Evolutionary conservation across 208 protist species (phyloP), one percentile per base, ranked within the genome.

Genomic region (Crithidia thermophila): DNA sequence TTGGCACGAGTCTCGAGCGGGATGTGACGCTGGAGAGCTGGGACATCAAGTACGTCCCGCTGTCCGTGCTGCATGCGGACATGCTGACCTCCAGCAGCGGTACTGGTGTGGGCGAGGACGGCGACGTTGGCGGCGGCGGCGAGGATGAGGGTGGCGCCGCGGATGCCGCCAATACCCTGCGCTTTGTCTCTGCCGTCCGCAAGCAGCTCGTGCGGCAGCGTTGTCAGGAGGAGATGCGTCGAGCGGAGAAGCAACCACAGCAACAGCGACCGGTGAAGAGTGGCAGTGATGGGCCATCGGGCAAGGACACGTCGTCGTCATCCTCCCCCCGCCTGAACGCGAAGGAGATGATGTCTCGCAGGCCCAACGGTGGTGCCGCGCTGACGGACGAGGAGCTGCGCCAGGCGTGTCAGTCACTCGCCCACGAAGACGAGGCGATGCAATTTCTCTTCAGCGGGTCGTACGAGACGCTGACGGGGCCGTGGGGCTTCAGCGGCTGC

Each of bases 1-100:
- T 88, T 39, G 88, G 88, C 59, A 78, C 88, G 0, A 39, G 59
- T 16, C 72, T 91, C 1, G 79, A 91, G 68, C 64, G 56, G 23
- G 77, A 61, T 49, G 37, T 79, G 23, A 73, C 79, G 3, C 49
- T 86, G 30, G 71, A 81, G 37, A 75, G 82, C 16, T 93, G 87
- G 87, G 78, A 81, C 18, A 13, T 50, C 34, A 83, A 84, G 71
- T 93, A 79, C 39, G 51, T 90, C 11, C 72, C 66, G 4, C 58
- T 55, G 6, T 64, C 47, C 11, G 64, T 71, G 45, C 55, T 73
- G 50, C 53, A 66, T 36, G 79, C 70, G 16, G 75, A 72, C 37
- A 61, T 69, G 49, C 21, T 42, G 10, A 31, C 52, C 21, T 51
- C 50, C 11, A 45, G 27, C 37, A 58, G 47, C 55, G 55, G 40